Percentiles rank a stretch among this genome's conserved stretches.
These are phyloP conservation scores for Oryza meyeriana DNA, from an alignment of 176 grass and related monocot genomes.

Conservation along the genomic window DNA sequence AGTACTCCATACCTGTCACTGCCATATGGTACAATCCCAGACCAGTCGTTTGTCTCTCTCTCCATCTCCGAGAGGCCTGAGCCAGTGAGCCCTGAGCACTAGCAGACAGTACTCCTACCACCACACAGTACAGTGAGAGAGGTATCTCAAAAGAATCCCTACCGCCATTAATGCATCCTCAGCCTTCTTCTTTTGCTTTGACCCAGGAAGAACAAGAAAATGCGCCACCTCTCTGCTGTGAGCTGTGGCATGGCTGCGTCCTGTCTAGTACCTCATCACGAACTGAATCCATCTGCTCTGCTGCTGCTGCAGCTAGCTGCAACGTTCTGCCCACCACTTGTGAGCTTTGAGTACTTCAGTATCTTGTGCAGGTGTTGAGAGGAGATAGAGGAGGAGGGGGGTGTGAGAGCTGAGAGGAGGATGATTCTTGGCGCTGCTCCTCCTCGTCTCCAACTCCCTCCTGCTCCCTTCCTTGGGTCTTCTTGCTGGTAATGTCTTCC, in stretches of 20 bases:
- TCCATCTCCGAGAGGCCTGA: background rate
- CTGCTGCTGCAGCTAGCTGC: background rate
- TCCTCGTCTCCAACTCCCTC: slow-evolving; percentile 28
- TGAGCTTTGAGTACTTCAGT: too few relatives aligned
- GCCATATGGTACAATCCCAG: background rate
- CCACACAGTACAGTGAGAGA: background rate
- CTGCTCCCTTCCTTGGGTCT: slow-evolving; percentile 47
- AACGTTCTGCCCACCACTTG: background rate
- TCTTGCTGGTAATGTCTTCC: slow-evolving; percentile 43
- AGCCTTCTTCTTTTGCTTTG: slow-evolving; percentile 18
- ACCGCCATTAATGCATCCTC: slow-evolving; percentile 1
- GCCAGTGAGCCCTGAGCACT: too few relatives aligned
- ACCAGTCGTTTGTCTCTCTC: background rate
- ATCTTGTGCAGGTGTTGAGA: too few relatives aligned
- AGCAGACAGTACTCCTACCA: background rate
- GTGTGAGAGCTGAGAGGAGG: background rate
- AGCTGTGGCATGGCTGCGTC: too few relatives aligned
- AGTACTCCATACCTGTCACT: background rate
- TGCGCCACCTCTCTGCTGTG: background rate
- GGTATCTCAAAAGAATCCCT: slow-evolving; percentile 14
- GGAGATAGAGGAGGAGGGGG: background rate
- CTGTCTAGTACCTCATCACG: background rate
- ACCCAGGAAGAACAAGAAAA: background rate
- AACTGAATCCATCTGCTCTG: background rate
- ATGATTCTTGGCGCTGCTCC: slow-evolving; percentile 3